A percentile compares a stretch with the other conserved stretches of the same genome.
Evolutionary conservation across 192 early-diverging fungal genomes (phyloP).

Genomic region (Gamsiella multidivaricata): DNA sequence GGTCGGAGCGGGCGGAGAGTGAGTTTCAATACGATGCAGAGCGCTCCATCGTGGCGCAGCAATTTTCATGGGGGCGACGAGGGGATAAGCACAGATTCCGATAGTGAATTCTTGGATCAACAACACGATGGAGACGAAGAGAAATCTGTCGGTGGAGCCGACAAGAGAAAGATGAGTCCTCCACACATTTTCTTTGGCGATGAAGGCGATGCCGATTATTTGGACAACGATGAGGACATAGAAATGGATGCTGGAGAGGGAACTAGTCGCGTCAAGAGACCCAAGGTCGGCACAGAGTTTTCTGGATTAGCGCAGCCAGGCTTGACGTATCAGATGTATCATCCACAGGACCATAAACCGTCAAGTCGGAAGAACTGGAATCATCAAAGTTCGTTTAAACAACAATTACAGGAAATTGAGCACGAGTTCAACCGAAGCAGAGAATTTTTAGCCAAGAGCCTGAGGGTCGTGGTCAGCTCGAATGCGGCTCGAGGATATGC

Average conservation of each 20-base stretch:
- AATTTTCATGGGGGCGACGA: neutral
- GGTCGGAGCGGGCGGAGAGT: slow-evolving; percentile 18
- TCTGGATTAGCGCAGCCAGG: too few species aligned
- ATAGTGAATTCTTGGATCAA: slow-evolving; percentile 2
- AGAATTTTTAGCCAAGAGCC: slow-evolving; percentile 42
- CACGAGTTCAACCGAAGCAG: slow-evolving; percentile 34
- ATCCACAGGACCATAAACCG: too few species aligned
- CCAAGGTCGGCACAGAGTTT: neutral
- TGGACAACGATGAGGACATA: slow-evolving; percentile 15
- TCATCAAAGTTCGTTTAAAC: neutral
- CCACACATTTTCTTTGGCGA: neutral
- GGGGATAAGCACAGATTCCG: neutral
- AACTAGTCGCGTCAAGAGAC: slow-evolving; percentile 18
- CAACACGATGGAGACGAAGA: neutral
- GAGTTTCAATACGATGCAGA: slow-evolving; percentile 8
- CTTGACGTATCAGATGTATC: too few species aligned
- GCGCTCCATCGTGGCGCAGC: neutral
- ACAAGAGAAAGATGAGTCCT: neutral
- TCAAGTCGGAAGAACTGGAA: neutral
- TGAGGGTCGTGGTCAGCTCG: slow-evolving; percentile 31
- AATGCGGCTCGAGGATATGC: slow-evolving; percentile 42
- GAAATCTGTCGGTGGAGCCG: too few species aligned
- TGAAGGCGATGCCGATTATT: neutral
- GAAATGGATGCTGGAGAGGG: slow-evolving; percentile 3
- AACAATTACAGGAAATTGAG: slow-evolving; percentile 34